Evolutionary conservation across 202 grass and related monocot genomes (phyloP).

Genomic region (Eragrostis tef): DNA sequence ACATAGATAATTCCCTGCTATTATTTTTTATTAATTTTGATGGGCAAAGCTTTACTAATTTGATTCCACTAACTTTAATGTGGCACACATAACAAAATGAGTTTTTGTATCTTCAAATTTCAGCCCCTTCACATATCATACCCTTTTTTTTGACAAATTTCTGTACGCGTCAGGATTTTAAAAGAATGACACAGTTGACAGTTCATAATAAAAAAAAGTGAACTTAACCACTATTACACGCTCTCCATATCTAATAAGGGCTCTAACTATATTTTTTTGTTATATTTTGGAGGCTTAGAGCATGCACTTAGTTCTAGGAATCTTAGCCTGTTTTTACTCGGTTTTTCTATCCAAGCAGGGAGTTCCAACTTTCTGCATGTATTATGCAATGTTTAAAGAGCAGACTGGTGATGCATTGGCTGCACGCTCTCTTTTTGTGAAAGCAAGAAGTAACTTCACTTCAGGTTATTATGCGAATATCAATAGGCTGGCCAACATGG

Average conservation of each 20-base stretch:
- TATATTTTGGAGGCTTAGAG: slow-evolving; percentile 43
- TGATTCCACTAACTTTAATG: not conserved
- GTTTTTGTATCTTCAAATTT: not conserved
- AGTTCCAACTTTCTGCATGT: slow-evolving; percentile 78
- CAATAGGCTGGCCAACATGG: slow-evolving; percentile 89
- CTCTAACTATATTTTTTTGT: slow-evolving; percentile 14
- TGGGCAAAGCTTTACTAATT: not conserved
- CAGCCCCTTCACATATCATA: not conserved
- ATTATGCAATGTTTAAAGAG: slow-evolving; percentile 87
- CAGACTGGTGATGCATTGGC: slow-evolving; percentile 73
- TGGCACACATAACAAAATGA: not conserved
- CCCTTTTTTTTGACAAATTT: not conserved
- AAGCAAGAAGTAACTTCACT: slow-evolving; percentile 52
- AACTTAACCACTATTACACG: slow-evolving; percentile 6
- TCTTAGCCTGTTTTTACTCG: slow-evolving; percentile 1
- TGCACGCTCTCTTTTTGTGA: slow-evolving; percentile 68
- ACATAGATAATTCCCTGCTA: not conserved
- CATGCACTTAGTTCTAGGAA: slow-evolving; percentile 5
- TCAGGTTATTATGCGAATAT: slow-evolving; percentile 63
- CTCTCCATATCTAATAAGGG: slow-evolving; percentile 1
- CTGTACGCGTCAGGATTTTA: not conserved
- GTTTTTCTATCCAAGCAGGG: slow-evolving; percentile 59
- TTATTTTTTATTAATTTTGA: not conserved
- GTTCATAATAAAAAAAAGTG: too few relatives aligned
- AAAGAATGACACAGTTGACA: not conserved